A percentile compares a stretch with the other conserved stretches of the same genome.
These are phyloP conservation scores for Galerina marginata DNA, from an alignment of 768 basidiomycete species.

Conservation along the genomic window DNA sequence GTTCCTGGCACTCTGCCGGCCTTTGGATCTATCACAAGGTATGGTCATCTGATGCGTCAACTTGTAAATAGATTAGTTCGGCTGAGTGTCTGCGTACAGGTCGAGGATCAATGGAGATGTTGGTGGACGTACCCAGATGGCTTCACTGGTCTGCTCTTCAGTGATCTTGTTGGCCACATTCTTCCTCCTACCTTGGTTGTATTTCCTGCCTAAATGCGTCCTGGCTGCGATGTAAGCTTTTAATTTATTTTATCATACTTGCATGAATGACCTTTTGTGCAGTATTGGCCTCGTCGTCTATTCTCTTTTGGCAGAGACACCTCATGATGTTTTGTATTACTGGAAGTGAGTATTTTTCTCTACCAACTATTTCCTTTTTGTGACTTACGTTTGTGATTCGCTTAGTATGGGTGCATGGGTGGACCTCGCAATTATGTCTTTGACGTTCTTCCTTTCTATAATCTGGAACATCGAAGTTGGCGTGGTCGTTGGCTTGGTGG, in stretches of 20 bases:
- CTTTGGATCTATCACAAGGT: conserved; percentile 93
- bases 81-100: conserved; percentile 35
- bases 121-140: conserved; percentile 90
- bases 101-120: conserved; percentile 91
- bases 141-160: conserved; percentile 75
- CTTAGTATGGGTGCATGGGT: conserved; percentile 89
- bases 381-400: conserved; percentile 5
- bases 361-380: neutral
- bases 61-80: neutral
- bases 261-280: neutral
- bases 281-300: conserved; percentile 89
- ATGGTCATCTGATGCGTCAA: conserved; percentile 16
- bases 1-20: conserved; percentile 91
- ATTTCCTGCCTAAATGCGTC: conserved; percentile 88
- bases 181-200: conserved; percentile 86
- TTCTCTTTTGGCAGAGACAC: conserved; percentile 82
- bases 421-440: conserved; percentile 83
- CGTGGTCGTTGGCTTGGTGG: conserved; percentile 84
- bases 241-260: neutral
- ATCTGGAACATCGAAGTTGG: conserved; percentile 94
- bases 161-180: conserved; percentile 87
- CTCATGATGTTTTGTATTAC: conserved; percentile 86
- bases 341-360: conserved; percentile 58
- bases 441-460: conserved; percentile 89
- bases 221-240: conserved; percentile 80